These are phyloP conservation scores for Lentinula sp. DNA, from an alignment of 768 basidiomycete genomes.

Conservation along the genomic window DNA sequence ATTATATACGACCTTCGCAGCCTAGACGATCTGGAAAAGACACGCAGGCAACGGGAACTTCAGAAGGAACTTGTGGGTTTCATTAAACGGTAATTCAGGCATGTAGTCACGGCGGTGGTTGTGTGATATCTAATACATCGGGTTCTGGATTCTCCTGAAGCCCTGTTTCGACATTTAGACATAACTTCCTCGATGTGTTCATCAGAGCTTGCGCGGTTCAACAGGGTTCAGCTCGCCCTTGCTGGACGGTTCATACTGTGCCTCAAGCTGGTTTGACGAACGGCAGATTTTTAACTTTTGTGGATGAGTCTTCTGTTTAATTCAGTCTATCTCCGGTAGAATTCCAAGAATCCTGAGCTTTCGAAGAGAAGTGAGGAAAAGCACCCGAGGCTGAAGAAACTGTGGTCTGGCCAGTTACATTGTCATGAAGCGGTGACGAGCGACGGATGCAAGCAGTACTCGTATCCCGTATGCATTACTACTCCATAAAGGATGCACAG, in stretches of 20 bases:
- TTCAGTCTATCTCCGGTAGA: background rate
- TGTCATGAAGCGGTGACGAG: background rate
- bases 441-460: background rate
- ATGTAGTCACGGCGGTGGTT: background rate
- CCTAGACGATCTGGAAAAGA: slow-evolving; percentile 78
- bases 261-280: background rate
- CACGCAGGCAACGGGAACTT: slow-evolving; percentile 73
- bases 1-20: slow-evolving; percentile 90
- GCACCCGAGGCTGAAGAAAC: background rate
- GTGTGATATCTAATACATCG: background rate
- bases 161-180: background rate
- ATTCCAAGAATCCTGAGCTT: background rate
- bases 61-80: slow-evolving; percentile 89
- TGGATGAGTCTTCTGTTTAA: background rate
- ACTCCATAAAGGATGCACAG: too few relatives aligned
- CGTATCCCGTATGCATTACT: background rate
- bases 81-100: slow-evolving; percentile 54
- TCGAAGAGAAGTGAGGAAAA: background rate
- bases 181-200: background rate
- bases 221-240: background rate
- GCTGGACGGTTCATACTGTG: background rate
- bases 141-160: background rate
- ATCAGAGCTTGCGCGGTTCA: too few relatives aligned
- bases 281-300: background rate
- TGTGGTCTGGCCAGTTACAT: background rate